Base-by-base conservation (phyloP, 495 filamentous ascomycete species). In the Gamarada debralockiae region DNA sequence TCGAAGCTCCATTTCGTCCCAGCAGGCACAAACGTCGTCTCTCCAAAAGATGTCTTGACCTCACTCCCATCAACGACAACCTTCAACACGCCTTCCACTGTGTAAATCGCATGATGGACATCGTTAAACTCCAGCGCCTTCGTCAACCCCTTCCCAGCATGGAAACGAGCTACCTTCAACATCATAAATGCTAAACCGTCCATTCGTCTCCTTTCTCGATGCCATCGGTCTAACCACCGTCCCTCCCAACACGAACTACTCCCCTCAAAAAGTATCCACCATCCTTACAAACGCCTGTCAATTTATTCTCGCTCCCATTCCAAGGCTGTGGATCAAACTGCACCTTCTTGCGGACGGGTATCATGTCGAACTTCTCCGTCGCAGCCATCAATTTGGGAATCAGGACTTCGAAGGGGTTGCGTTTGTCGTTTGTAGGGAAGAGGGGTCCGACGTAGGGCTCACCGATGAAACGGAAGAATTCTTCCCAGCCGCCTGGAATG, bases 321-420 rank as follows among this genome's bases (percentile, higher is more conserved):
- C 31, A 34, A 8, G 31, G 31, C 31, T 34, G 31, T 34, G 31
- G 31, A 8, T 8, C 31, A n/a, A 34, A 8, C 8, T 34, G n/a
- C 8, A n/a, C 8, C 8, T 34, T 8, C 8, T 34, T n/a, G 8
- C 31, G 31, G 8, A 34, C 31, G 31, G 31, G 31, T 34, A 34
- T 34, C 31, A 34, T 34, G 31, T 34, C 31, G 31, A 34, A 34
- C n/a, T 34, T 34, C 9, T 67, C 71, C 33, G 73, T 70, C 1
- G 73, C 74, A n/a, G 71, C 71, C 67, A 73, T 75, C 4, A 78
- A 65, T 55, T 73, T 75, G n/a, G 73, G 73, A 37, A 76, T 72
- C 34, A 78, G 58, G 3, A 57, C 52, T 45, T 61, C 51, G 31
- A 56, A 51, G 25, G 54, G 57, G 55, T 71, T 71, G 9, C 74